Conservation (phyloP, 257 asterid species). For the Solanum lycopersicoides region DNA sequence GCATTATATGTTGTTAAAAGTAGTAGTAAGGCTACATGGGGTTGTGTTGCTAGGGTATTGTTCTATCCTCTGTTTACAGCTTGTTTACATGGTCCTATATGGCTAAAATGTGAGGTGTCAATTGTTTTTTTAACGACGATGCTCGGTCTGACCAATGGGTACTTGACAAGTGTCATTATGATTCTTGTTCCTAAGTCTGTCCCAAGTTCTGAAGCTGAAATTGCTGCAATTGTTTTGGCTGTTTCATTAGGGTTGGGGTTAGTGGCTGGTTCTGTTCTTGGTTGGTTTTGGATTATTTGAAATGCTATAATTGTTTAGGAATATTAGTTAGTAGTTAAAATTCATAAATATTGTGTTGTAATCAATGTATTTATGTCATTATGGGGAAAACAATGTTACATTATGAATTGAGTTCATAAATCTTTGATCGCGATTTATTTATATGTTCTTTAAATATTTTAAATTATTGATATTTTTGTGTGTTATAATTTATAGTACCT, state of each 20-base stretch:
- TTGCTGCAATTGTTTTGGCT: slow-evolving; percentile 66
- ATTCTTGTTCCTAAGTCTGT: slow-evolving; percentile 66
- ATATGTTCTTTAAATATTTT: too few relatives aligned
- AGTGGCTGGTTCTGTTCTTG: slow-evolving; percentile 51
- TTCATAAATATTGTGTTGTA: background rate
- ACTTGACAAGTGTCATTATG: slow-evolving; percentile 73
- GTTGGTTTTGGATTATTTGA: slow-evolving; percentile 78
- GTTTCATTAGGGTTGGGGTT: slow-evolving; percentile 57
- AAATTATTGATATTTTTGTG: too few relatives aligned
- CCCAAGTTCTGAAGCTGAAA: slow-evolving; percentile 46
- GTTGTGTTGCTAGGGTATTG: slow-evolving; percentile 45
- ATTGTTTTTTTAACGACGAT: slow-evolving; percentile 42
- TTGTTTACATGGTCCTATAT: slow-evolving; percentile 61
- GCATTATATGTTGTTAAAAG: slow-evolving; percentile 27
- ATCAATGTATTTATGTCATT: background rate
- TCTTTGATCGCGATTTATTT: background rate
- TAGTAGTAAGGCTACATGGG: slow-evolving; percentile 45
- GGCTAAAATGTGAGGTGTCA: slow-evolving; percentile 64
- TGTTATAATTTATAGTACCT: background rate
- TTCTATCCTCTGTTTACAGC: slow-evolving; percentile 57
- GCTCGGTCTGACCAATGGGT: slow-evolving; percentile 66
- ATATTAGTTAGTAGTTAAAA: background rate
- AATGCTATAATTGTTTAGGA: background rate
- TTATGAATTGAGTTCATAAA: background rate
- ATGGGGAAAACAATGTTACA: background rate